Evolutionary conservation across 192 early-diverging fungal species (phyloP), one percentile per base, ranked within the genome.

Genomic region (Ramicandelaber brevisporus): DNA sequence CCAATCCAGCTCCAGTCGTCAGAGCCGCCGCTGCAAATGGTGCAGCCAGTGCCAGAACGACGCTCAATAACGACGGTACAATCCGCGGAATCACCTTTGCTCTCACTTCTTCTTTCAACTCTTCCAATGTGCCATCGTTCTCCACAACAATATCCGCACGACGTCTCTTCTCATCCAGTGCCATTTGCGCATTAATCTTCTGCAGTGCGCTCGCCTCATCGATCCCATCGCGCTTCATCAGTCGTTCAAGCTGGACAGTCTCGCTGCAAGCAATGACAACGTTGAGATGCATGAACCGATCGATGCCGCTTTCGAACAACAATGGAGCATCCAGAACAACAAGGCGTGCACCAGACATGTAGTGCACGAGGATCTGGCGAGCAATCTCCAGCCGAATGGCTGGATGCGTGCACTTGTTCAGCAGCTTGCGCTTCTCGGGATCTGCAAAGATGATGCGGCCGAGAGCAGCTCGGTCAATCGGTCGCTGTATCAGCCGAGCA

Each of bases 241-340:
- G 54, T 14, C 92, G 63, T 11, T 38, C 41, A 15, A 77, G 45
- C 48, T 98, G 92, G 17, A 68, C 41, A 18, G 63, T 43, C 14
- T 57, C 55, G 0, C 73, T 63, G 31, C 88, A 89, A 44, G 14
- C 22, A 14, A 95, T 70, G 1, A 95, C 87, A 14, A 78, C 52
- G 5, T 66, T 67, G 3, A 52, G 40, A 21, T 62, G 64, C 15
- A 89, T 68, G 35, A 70, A 67, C 25, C 53, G 53, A 39, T 79
- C 56, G 33, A 92, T 41, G 8, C 74, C 66, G 9, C 72, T 63
- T 40, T 98, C 92, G 29, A 83, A 70, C 32, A 98, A 57, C 26
- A 98, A 48, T n/a, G 92, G 92, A 1, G 78, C 79, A 46, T 98
- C 92, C 23, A 95, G 54, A 1, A 98, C 57, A 6, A 77, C 73